Conservation (phyloP, 2,329 filamentous ascomycete species). For the Reticulascus tulasneorum region DNA sequence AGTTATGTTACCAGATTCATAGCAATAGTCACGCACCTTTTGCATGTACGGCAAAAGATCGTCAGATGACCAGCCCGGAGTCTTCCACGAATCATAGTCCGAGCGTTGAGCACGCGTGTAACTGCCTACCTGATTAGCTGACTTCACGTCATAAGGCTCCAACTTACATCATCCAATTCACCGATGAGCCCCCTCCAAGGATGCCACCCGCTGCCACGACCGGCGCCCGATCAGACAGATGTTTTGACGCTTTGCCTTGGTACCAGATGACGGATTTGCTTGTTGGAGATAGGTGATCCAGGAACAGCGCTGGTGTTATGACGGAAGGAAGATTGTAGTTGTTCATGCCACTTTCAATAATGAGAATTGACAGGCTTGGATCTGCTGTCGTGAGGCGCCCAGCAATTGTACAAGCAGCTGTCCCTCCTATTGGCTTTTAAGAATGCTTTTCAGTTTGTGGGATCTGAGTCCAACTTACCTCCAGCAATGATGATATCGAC, state of each 20-base stretch:
- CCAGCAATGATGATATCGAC: constrained; percentile 50
- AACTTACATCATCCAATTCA: constrained; percentile 39
- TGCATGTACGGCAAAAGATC: constrained; percentile 47
- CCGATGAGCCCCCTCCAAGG: constrained; percentile 47
- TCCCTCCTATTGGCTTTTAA: constrained; percentile 31
- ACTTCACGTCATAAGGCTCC: too few species aligned
- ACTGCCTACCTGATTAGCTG: too few species aligned
- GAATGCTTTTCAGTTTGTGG: too few species aligned
- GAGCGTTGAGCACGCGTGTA: constrained; percentile 39
- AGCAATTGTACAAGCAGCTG: constrained; percentile 44
- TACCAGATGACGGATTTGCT: constrained; percentile 56
- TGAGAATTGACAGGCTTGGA: constrained; percentile 42
- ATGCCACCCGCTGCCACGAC: constrained; percentile 37
- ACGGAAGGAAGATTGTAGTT: constrained; percentile 46
- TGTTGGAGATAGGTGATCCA: constrained; percentile 65
- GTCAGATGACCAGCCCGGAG: constrained; percentile 45
- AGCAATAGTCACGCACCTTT: too few species aligned
- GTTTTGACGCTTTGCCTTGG: constrained; percentile 38
- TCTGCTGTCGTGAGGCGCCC: constrained; percentile 45
- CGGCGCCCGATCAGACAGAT: constrained; percentile 39
- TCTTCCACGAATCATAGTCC: constrained; percentile 51
- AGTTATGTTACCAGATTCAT: too few species aligned
- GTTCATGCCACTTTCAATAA: constrained; percentile 52
- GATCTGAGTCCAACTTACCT: constrained; percentile 26
- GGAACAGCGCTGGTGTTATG: constrained; percentile 46